Evolutionary conservation across 192 early-diverging fungal genomes (phyloP), one percentile per base, ranked within the genome.

Genomic region (Coemansia umbellata): DNA sequence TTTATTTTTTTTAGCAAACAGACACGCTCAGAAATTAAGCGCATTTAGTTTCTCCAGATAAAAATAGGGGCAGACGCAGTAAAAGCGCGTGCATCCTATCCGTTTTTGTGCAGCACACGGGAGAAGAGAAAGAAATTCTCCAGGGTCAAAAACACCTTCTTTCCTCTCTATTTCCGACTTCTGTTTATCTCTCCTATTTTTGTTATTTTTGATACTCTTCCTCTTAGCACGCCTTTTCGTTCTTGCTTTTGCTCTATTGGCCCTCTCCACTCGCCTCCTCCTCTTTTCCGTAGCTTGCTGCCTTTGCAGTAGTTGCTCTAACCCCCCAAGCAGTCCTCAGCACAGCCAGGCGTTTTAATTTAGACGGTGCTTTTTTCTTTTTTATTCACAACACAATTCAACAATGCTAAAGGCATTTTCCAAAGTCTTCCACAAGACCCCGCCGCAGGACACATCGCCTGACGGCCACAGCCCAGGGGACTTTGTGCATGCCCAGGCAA

Each of bases 331-430:
- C 33, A 35, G n/a, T 14, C 9, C 33, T 35, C 33, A 35, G 33
- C n/a, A 24, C 31, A 49, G 28, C 47, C 47, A 7, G 15, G 26
- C 19, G 27, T 23, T 31, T 15, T 31, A 14, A 11, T 27, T 30
- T 18, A 58, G 8, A 58, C 22, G 22, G 23, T 23, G 15, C 31
- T 13, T 17, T 19, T 43, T 44, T 24, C 15, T 22, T 26, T 14
- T 31, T 49, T 18, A 1, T 37, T 27, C 26, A 26, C 44, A 47
- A 47, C 17, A 31, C 40, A 35, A n/a, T 24, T 27, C 15, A 30
- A 32, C 32, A 51, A 73, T 74, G 70, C 70, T 74, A 33, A 74
- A 74, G 55, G 70, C 70, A 50, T 66, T 74, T 47, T 74, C 70
- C 40, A 66, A 66, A 22, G 70, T 74, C n/a, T 74, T 74, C 50